Evolutionary conservation across 257 asterid species (phyloP).

Genomic region (Solanum piurae): DNA sequence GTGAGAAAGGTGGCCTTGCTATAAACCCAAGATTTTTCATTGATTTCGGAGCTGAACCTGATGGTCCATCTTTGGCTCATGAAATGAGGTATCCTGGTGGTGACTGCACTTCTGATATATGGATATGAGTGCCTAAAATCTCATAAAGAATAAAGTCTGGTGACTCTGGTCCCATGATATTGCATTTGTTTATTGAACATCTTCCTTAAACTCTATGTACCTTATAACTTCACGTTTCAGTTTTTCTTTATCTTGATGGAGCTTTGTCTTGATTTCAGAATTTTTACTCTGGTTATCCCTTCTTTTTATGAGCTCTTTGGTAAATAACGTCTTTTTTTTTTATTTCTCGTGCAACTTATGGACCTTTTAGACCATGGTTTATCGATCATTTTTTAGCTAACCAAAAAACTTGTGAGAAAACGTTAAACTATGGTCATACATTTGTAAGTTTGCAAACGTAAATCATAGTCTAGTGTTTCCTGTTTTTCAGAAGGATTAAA

Average conservation of each 20-base stretch:
- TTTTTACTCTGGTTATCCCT: neutral
- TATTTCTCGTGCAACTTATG: neutral
- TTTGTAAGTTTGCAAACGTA: neutral
- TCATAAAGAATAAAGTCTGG: neutral
- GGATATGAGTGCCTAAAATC: conserved; percentile 32
- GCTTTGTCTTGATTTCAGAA: neutral
- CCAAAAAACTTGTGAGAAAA: neutral
- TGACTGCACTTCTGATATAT: conserved; percentile 96
- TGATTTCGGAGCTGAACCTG: conserved; percentile 82
- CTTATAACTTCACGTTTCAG: neutral
- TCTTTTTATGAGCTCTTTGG: neutral
- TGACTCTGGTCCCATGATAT: neutral
- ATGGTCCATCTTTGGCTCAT: conserved; percentile 88
- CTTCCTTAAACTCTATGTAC: neutral
- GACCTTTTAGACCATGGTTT: neutral
- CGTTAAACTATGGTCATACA: neutral
- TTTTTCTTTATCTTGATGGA: neutral
- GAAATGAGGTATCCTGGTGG: conserved; percentile 99
- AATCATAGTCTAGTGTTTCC: neutral
- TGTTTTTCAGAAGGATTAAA: neutral
- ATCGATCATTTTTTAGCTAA: neutral
- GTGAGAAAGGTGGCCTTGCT: conserved; percentile 69
- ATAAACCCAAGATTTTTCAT: conserved; percentile 61
- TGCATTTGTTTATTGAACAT: neutral
- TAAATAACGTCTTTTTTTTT: neutral